phyloP scores from a whole-genome alignment of 2,329 filamentous ascomycete species.

The Colletotrichum sp. region DNA sequence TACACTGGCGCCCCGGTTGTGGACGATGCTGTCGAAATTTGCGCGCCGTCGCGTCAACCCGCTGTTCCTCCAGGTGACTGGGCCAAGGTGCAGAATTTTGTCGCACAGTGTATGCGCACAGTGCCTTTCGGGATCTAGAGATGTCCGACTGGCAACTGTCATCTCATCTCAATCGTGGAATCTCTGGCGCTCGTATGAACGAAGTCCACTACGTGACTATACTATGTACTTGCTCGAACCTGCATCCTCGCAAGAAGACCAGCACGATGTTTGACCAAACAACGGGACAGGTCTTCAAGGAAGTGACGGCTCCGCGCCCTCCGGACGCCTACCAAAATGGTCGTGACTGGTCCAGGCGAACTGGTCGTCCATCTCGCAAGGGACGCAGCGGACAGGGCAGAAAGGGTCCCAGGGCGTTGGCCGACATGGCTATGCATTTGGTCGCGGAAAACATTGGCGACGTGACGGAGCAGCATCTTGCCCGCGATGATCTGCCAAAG shows the following conservation, averaged over 20 bases:
- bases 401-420: conserved; percentile 40
- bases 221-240: not conserved
- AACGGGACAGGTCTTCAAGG: conserved; percentile 40
- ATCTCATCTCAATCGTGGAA: not conserved
- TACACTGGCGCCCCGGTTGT: not conserved
- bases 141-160: not conserved
- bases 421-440: conserved; percentile 43
- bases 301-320: conserved; percentile 38
- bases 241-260: not conserved
- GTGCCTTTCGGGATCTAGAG: not conserved
- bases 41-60: not conserved
- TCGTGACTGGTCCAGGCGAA: conserved; percentile 40
- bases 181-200: not conserved
- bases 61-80: not conserved
- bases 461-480: conserved; percentile 35
- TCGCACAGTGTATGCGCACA: not conserved
- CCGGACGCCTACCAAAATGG: conserved; percentile 25
- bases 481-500: conserved; percentile 34
- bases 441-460: conserved; percentile 41
- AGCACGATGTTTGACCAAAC: conserved; percentile 35
- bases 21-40: not conserved
- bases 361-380: conserved; percentile 28
- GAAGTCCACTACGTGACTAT: not conserved
- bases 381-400: conserved; percentile 24
- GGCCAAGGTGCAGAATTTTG: not conserved